Evolutionary conservation across 495 filamentous ascomycete species (phyloP).

Genomic region (Ascobolus immersus): DNA sequence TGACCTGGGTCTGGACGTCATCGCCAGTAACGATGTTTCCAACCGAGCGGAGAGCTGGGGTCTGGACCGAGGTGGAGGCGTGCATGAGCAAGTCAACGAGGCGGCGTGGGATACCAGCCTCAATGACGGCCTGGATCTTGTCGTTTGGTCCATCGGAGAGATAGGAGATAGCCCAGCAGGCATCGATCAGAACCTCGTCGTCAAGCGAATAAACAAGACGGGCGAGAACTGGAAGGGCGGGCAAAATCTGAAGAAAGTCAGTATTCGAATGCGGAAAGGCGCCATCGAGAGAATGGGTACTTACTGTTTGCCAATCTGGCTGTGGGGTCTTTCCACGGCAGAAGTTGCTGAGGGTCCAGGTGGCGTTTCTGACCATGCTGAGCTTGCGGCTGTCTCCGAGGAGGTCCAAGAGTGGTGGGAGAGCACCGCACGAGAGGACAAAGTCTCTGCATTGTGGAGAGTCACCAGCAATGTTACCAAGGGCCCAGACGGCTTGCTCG

Average conservation of each 20-base stretch:
- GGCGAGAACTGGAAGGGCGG: slow-evolving; percentile 83
- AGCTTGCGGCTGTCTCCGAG: slow-evolving; percentile 95
- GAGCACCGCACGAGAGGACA: slow-evolving; percentile 67
- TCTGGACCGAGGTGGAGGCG: slow-evolving; percentile 96
- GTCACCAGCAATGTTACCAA: slow-evolving; percentile 98
- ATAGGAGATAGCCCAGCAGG: slow-evolving; percentile 99
- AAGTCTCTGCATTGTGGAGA: slow-evolving; percentile 93
- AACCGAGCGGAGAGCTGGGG: slow-evolving; percentile 84
- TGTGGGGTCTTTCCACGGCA: slow-evolving; percentile 99
- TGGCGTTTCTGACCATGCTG: slow-evolving; percentile 96
- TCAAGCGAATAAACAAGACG: slow-evolving; percentile 97
- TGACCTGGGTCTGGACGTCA: slow-evolving; percentile 95
- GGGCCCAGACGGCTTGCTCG: slow-evolving; percentile 95
- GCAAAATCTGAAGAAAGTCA: slow-evolving; percentile 45
- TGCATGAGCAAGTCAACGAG: slow-evolving; percentile 96
- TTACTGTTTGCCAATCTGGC: slow-evolving; percentile 88
- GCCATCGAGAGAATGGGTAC: slow-evolving; percentile 15
- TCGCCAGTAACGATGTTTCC: slow-evolving; percentile 99
- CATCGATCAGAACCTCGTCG: slow-evolving; percentile 95
- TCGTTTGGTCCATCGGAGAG: slow-evolving; percentile 97
- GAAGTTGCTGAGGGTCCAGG: slow-evolving; percentile 99
- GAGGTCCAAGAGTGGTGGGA: slow-evolving; percentile 64
- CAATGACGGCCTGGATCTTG: slow-evolving; percentile 98
- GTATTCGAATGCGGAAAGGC: slow-evolving; percentile 3
- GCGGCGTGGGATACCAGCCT: slow-evolving; percentile 88